Evolutionary conservation across 768 basidiomycete genomes (phyloP), one percentile per base, ranked within the genome.

Genomic region (Dentipellis sp.): DNA sequence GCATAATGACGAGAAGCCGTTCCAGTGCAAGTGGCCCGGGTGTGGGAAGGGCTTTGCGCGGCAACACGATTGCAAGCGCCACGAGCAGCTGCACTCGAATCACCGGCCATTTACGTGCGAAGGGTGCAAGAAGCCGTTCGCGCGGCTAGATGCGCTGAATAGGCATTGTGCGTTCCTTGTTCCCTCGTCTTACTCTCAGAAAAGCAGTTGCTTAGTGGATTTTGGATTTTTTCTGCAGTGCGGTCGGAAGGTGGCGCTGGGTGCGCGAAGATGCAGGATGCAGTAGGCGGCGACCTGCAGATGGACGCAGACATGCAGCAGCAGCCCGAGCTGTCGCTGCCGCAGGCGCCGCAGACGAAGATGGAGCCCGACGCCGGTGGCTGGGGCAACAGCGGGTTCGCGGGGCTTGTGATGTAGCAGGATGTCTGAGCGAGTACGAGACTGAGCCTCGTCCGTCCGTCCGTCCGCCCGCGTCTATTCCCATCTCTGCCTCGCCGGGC

Each of bases 21-120:
- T 93, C 77, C 82, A 87, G 68, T 97, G 94, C 73, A 86, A 89
- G 64, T 95, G 92, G 85, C 91, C 91, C 1, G 93, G 91, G 21
- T 97, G 94, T 66, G 86, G 84, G 23, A 95, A 97, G 71, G 91
- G 94, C 21, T 94, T 97, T 60, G 94, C 90, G 23, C 72, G 94
- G 55, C 91, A 95, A 68, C 94, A 97, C 65, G 94, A 98, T 68
- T 97, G 94, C 72, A 97, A 95, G 67, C 82, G 94, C 2, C 95
- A 98, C 64, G 94, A 97, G 69, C 88, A 94, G 62, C 76, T 98
- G 42, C 94, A 98, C 68, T 84, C 90, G 56, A 94, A 95, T 63
- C 87, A 92, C 64, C 75, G 94, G 21, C 93, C 94, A 59, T 95
- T 94, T 68, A 87, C 81, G 11, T 98, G 95, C 65, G 90, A 94